Evolutionary conservation across 2,329 filamentous ascomycete species (phyloP), one percentile per base, ranked within the genome.

Genomic region (Gremmenia infestans): DNA sequence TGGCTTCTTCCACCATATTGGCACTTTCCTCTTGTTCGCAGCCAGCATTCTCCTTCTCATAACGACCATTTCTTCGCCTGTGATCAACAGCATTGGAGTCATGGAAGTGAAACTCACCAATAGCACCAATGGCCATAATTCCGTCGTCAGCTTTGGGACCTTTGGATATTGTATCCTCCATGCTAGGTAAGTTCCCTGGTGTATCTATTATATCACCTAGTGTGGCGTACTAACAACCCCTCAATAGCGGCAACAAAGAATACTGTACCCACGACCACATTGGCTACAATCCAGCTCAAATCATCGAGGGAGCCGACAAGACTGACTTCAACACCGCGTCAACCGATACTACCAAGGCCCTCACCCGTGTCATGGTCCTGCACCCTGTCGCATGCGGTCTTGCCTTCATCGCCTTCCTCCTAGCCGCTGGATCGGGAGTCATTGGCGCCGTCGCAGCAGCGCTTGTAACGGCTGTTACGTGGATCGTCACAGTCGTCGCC

Each of bases 301-400:
- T 80, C 58, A 71, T 85, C 53, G 53, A 54, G 17, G 23, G 15
- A 5, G 57, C 63, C 53, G 64, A 73, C 12, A 69, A 81, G 40
- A 63, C 62, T 28, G 35, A 52, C 57, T 78, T 79, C 68, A 74
- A 74, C 59, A 62, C 69, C 49, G 72, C 74, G 55, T 71, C 76
- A 19, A 70, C 71, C 55, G 69, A 73, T 58, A 77, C 79, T 37
- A 70, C 76, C 56, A 75, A 75, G 60, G 72, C 70, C 28, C 73
- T 86, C 42, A 85, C 82, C 43, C 73, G 74, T 60, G 79, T 81
- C 59, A 81, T 86, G 81, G 70, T 86, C 52, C 75, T 87, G 56
- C 83, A 86, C 72, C 81, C 83, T 28, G 72, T 86, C 64, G 80
- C 76, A n/a, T 75, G 76, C 57, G 81, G 72, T 54, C 68, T 85